Evolutionary conservation across 345 rosid genomes (phyloP).

Genomic region (Dipteronia dyeriana): DNA sequence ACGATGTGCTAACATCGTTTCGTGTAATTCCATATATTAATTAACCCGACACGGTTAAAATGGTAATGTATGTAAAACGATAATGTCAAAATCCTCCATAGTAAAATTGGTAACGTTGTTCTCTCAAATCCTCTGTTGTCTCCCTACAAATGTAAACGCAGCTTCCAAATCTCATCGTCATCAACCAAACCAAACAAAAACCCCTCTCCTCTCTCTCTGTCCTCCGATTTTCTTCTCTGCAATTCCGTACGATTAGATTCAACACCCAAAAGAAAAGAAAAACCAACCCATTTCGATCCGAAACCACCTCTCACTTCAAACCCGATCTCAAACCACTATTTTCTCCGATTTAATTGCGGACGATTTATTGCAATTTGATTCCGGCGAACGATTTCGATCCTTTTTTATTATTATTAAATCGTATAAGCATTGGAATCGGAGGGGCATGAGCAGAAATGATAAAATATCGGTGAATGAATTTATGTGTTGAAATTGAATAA

Average conservation of each 20-base stretch:
- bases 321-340: too few species aligned
- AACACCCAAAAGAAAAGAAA: not conserved
- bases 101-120: slow-evolving; percentile 1
- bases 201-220: not conserved
- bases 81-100: not conserved
- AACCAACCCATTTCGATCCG: slow-evolving; percentile 1
- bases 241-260: not conserved
- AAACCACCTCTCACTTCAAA: not conserved
- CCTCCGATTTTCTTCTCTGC: slow-evolving; percentile 14
- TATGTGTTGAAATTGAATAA: slow-evolving; percentile 24
- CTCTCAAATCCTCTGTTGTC: not conserved
- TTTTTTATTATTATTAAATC: slow-evolving; percentile 2
- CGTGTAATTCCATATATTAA: not conserved
- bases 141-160: slow-evolving; percentile 25
- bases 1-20: too few species aligned
- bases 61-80: not conserved
- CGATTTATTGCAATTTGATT: slow-evolving; percentile 6
- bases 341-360: not conserved
- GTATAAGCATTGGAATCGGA: not conserved
- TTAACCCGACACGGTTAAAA: not conserved
- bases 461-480: slow-evolving; percentile 26
- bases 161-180: slow-evolving; percentile 43
- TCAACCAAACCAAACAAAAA: slow-evolving; percentile 12
- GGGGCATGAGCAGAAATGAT: slow-evolving; percentile 26
- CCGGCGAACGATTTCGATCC: slow-evolving; percentile 22